Evolutionary conservation across 2,329 filamentous ascomycete genomes (phyloP), one percentile per base, ranked within the genome.

Genomic region (Thelonectria blattea): DNA sequence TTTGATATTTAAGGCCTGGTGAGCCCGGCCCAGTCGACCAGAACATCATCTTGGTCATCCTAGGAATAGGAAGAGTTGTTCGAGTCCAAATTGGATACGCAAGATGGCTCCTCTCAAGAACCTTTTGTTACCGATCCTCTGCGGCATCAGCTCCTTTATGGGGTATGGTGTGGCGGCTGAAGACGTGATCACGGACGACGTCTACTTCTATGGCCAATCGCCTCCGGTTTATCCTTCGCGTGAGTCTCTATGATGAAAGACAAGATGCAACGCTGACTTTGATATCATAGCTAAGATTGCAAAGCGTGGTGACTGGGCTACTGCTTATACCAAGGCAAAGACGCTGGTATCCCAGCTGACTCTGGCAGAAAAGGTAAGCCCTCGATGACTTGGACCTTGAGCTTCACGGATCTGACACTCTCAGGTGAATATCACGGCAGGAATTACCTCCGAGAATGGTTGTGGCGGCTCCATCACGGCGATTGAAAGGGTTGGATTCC

Each of bases 201-300:
- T 10, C 15, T 24, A 43, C 39, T 50, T 50, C 12, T 56, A 56
- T 15, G 53, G 53, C 15, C 46, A 42, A 24, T 50, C 46, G 8
- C 53, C 53, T 1, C 27, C 53, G 3, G 39, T 56, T 11, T 56
- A 56, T n/a, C 53, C 53, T n/a, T 50, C 53, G 20, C 53, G 53
- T 56, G 24, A 11, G 53, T 17, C 7, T 32, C 5, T 9, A 3
- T 9, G 7, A 18, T 24, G 2, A 3, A 3, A 43, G 18, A 43
- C 5, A 24, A 3, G 14, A 12, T 11, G 17, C 3, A 5, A 24
- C 15, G 41, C 53, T 56, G 27, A 56, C 24, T 9, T n/a, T 22
- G 3, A 9, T 37, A 37, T 37, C 9, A 11, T 20, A 56, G 47
- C 51, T 12, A 41, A 53, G 39, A 46, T 34, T 32, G 41, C 18